Base-by-base conservation (phyloP, 345 rosid genomes). In the Microcos paniculata region DNA sequence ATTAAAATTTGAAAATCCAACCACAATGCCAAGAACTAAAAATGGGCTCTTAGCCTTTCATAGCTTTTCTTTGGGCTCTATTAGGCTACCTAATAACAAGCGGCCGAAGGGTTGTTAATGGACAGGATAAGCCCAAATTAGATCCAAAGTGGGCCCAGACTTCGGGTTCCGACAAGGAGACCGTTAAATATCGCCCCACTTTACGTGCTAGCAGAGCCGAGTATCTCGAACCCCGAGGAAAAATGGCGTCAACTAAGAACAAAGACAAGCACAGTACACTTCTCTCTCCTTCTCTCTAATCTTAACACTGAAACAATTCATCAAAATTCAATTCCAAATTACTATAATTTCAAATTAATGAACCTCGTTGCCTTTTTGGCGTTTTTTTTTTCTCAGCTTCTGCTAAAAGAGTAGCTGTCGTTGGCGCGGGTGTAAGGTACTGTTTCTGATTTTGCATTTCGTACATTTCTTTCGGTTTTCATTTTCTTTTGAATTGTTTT, bases 401-500 rank as follows among this genome's bases (percentile, higher is more conserved):
- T 71, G 74, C 74, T 33, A 71, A 71, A 38, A 71, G 74, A 35
- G 74, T 71, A 38, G 74, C 74, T 53, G 62, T 71, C 31, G 42
- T 71, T 55, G 74, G 74, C 15, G 74, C 74, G 7, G 74, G 74
- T 33, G 49, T 53, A 33, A 71, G 74, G 74, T 53, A 55, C 61
- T 21, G 19, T 31, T 70, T 28, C 19, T 49, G 8, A 26, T 33
- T 49, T 70, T 31, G 13, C 43, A 16, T 33, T 19, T 30, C 28
- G 9, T 30, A 4, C 48, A 51, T 52, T 70, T 70, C 21, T 70
- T 52, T 43, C 6, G 4, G 26, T 49, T 28, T 13, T 46, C 15
- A 24, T 28, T 18, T 68, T 26, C 9, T 49, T 3, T 68, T 68
- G 4, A 9, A 30, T 48, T 49, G 40, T 48, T 69, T 19, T 30